Conservation (phyloP, 2,329 filamentous ascomycete genomes). For the Calonectria pseudoreteaudii region DNA sequence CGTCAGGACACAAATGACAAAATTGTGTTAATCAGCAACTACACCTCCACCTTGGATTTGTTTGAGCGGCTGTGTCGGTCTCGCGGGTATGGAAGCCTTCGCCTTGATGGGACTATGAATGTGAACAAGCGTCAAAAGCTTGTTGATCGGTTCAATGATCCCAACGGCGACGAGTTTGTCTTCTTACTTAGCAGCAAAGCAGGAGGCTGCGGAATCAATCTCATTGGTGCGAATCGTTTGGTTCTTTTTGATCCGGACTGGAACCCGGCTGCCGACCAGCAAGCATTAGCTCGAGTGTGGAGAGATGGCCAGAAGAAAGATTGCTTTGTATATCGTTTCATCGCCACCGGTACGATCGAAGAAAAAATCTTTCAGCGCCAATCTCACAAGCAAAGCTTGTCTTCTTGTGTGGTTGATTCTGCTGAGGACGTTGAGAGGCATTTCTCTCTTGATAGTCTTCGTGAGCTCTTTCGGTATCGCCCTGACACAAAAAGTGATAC, state of each 20-base stretch:
- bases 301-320: slow-evolving; percentile 99
- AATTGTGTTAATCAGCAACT: slow-evolving; percentile 98
- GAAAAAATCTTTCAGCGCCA: slow-evolving; percentile 99
- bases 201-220: slow-evolving; percentile 94
- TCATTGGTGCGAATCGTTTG: slow-evolving; percentile 93
- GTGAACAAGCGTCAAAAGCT: slow-evolving; percentile 97
- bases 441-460: slow-evolving; percentile 89
- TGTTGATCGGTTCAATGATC: slow-evolving; percentile 97
- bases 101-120: slow-evolving; percentile 97
- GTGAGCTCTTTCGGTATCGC: slow-evolving; percentile 95
- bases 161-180: slow-evolving; percentile 88
- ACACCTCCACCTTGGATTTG: slow-evolving; percentile 94
- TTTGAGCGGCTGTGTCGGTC: slow-evolving; percentile 92
- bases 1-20: slow-evolving; percentile 98
- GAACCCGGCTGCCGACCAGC: slow-evolving; percentile 98
- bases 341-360: slow-evolving; percentile 96
- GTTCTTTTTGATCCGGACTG: slow-evolving; percentile 97
- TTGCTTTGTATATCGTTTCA: slow-evolving; percentile 99
- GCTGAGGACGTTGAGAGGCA: slow-evolving; percentile 97
- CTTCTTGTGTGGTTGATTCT: slow-evolving; percentile 94
- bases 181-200: slow-evolving; percentile 98
- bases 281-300: slow-evolving; percentile 97
- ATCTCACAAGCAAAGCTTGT: slow-evolving; percentile 96
- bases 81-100: slow-evolving; percentile 85
- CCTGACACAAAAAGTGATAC: slow-evolving; percentile 89